Base-by-base conservation (phyloP, 2,329 filamentous ascomycete genomes). In the Phialemoniopsis sp. region DNA sequence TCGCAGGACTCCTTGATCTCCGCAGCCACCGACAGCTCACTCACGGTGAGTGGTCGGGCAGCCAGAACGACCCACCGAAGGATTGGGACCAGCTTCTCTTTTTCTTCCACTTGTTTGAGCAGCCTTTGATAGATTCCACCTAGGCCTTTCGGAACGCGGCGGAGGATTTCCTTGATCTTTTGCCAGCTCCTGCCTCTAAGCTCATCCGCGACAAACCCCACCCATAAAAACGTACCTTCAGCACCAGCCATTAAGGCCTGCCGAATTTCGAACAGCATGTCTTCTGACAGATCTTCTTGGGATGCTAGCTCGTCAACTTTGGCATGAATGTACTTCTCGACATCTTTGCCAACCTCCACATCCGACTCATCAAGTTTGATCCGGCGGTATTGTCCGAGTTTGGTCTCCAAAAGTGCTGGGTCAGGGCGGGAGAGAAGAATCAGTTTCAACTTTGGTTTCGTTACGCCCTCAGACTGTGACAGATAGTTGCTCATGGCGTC, bases 41-140 rank as follows among this genome's bases (percentile, higher is more conserved):
- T 42, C 30, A 52, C 8, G 41, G 50, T 53, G 17, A 54, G 38
- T 31, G 51, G 51, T n/a, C 50, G 43, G 15, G 44, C 41, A 32
- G 50, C 51, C 26, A 54, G 45, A 39, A 46, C 44, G 16, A 54
- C 36, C 48, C 50, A 54, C 41, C 44, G 47, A 35, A 54, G 46
- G 32, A 54, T 48, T n/a, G 40, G 44, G 14, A 50, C 43, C 37
- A 48, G 32, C 10, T 17, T 29, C 37, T 52, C 44, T 38, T 48
- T 51, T 31, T 48, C 45, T n/a, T 41, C 46, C 16, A 51, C 37
- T 32, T 51, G 47, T 32, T 43, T 42, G 8, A 54, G 41, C 16
- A 54, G 34, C 21, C 49, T 42, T 30, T 33, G 36, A 37, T 52
- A 52, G n/a, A 52, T 40, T 12, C 45, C 51, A 45, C 41, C 39